phyloP scores from a whole-genome alignment of 495 filamentous ascomycete species.

The Aspergillus diversus region DNA sequence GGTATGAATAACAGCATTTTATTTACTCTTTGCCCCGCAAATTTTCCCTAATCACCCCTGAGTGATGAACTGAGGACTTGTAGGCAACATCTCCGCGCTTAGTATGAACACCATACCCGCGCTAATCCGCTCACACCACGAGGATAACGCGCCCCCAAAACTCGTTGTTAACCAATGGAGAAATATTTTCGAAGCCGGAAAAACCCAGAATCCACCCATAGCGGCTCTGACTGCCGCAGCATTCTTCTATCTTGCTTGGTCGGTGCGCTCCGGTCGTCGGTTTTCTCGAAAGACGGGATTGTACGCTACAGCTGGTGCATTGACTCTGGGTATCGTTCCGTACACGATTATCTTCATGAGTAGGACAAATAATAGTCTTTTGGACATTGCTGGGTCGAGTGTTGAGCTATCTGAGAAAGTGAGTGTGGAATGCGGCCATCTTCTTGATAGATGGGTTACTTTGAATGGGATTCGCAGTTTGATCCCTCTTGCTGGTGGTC shows the following conservation, averaged over 20 bases:
- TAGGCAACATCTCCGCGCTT: neutral
- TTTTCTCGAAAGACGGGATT: neutral
- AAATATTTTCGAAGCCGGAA: neutral
- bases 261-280: neutral
- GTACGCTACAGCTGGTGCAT: neutral
- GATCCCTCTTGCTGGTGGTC: neutral
- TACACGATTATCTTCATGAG: neutral
- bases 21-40: too few relatives aligned
- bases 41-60: neutral
- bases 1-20: too few relatives aligned
- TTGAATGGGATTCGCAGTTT: neutral
- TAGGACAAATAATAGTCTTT: neutral
- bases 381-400: neutral
- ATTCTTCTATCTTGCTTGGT: neutral
- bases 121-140: neutral
- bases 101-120: conserved; percentile 1
- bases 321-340: neutral
- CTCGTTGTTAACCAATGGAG: neutral
- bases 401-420: neutral
- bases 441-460: neutral
- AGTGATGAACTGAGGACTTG: neutral
- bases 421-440: neutral
- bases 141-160: neutral
- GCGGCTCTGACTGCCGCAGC: neutral
- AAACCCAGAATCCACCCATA: conserved; percentile 1